These are phyloP conservation scores for Ogataea ganodermae DNA, from an alignment of 805 yeast species.

Conservation along the genomic window DNA sequence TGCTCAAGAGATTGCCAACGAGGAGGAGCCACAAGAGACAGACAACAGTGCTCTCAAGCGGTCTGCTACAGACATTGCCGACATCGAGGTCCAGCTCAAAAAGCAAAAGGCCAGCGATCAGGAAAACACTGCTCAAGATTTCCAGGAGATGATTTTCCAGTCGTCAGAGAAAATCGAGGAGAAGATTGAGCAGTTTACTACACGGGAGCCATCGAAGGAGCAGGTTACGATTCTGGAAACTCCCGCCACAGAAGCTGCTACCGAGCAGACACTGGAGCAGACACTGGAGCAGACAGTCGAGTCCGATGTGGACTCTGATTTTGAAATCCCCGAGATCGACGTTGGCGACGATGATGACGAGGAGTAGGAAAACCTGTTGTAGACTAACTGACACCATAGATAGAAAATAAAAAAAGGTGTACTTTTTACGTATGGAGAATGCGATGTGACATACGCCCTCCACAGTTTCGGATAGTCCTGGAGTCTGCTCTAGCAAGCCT, in stretches of 20 bases:
- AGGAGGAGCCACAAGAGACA: slow-evolving; percentile 15
- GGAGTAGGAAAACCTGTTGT: slow-evolving; percentile 1
- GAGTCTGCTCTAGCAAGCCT: slow-evolving; percentile 24
- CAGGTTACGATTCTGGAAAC: not conserved
- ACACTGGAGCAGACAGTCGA: slow-evolving; percentile 7
- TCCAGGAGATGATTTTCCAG: slow-evolving; percentile 22
- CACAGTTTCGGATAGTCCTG: slow-evolving; percentile 21
- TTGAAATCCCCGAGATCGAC: slow-evolving; percentile 40
- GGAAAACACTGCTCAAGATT: slow-evolving; percentile 10
- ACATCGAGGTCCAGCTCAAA: slow-evolving; percentile 12
- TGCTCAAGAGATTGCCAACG: no score
- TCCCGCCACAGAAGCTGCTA: not conserved
- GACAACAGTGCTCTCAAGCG: not conserved
- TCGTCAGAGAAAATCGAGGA: slow-evolving; percentile 9
- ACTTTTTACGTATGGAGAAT: slow-evolving; percentile 11
- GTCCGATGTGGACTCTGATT: slow-evolving; percentile 35
- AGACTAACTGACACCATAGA: not conserved
- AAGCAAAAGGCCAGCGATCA: slow-evolving; percentile 17
- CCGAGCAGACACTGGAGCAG: slow-evolving; percentile 2
- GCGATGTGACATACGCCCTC: slow-evolving; percentile 1
- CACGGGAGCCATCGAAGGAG: no score
- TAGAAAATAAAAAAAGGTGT: not conserved
- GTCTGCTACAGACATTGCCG: slow-evolving; percentile 10
- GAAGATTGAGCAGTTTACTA: no score
- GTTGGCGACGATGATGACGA: slow-evolving; percentile 33